Evolutionary conservation across 148 eudicot genomes (phyloP), one percentile per base, ranked within the genome.

Genomic region (Chenopodium quinoa): DNA sequence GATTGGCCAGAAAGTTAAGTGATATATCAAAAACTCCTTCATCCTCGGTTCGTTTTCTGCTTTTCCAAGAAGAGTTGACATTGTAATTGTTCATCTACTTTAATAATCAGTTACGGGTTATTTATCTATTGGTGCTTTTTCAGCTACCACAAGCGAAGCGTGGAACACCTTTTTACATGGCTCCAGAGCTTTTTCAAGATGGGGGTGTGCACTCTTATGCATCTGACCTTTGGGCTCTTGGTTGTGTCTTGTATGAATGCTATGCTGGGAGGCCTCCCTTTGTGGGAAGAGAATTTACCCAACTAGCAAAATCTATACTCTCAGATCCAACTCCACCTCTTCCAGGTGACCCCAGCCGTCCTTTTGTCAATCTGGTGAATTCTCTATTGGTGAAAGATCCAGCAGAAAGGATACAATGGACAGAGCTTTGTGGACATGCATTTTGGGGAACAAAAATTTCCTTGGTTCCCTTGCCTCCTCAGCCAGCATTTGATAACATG

Each of bases 91-190:
- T 34, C 60, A 48, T 17, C 34, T 68, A 11, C 67, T 12, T 70
- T 52, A 34, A 4, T 73, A 80, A 37, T 46, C 64, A 77, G 75
- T 48, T 73, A 54, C 10, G 16, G 68, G 29, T 73, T 46, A 27
- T 75, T 67, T 80, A 40, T 72, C 58, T 69, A 40, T 40, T 68
- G 78, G 17, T 83, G 82, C 65, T 76, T 77, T 89, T 73, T 82
- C 86, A 97, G 99, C 77, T 97, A 75, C 98, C 99, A 44, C 99
- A 97, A 83, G 90, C 93, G 79, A 97, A 91, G 83, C 98, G 99
- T 71, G 99, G 99, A 83, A 97, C 98, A 46, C 99, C 99, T 16
- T 94, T 89, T 85, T 97, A 97, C 84, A 97, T 97, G 99, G 98
- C 99, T 72, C 99, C 99, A 10, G 99, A 97, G 88, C 92, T 97